Evolutionary conservation across 1,284 basidiomycete genomes (phyloP).

Genomic region (Ustilago shanxiensis): DNA sequence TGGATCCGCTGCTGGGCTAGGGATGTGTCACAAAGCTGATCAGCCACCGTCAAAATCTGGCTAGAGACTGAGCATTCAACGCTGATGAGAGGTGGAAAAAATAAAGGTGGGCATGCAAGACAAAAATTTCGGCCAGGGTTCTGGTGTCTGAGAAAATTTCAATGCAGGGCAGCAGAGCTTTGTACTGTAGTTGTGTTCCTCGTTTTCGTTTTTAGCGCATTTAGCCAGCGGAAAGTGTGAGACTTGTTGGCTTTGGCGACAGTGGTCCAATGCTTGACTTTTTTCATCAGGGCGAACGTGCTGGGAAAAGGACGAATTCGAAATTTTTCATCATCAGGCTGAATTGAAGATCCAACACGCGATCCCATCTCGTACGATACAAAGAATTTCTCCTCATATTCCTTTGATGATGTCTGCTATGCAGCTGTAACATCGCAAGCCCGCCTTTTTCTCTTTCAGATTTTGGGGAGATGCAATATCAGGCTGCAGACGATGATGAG

Average conservation of each 20-base stretch:
- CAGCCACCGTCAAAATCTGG: conserved; percentile 21
- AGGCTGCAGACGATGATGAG: not conserved
- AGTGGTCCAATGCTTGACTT: conserved; percentile 8
- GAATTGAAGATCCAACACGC: not conserved
- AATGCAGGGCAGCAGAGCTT: conserved; percentile 6
- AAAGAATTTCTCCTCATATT: too few relatives aligned
- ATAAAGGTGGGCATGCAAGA: conserved; percentile 2
- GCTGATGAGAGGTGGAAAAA: not conserved
- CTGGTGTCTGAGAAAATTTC: conserved; percentile 3
- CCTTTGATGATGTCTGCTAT: not conserved
- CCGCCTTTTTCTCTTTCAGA: conserved; percentile 18
- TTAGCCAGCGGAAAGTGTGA: conserved; percentile 3
- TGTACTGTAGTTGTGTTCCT: not conserved
- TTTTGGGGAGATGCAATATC: conserved; percentile 22
- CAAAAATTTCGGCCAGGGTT: conserved; percentile 10
- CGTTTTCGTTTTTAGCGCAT: not conserved
- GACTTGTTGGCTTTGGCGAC: too few relatives aligned
- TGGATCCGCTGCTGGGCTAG: not conserved
- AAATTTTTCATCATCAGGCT: not conserved
- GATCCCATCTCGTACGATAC: not conserved
- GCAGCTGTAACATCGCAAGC: not conserved
- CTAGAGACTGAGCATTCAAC: conserved; percentile 8
- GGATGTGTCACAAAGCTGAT: conserved; percentile 12
- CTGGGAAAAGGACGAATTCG: conserved; percentile 1
- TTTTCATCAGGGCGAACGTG: too few relatives aligned